These are phyloP conservation scores for Lachnellula cervina DNA, from an alignment of 2,329 filamentous ascomycete species.

Conservation along the genomic window DNA sequence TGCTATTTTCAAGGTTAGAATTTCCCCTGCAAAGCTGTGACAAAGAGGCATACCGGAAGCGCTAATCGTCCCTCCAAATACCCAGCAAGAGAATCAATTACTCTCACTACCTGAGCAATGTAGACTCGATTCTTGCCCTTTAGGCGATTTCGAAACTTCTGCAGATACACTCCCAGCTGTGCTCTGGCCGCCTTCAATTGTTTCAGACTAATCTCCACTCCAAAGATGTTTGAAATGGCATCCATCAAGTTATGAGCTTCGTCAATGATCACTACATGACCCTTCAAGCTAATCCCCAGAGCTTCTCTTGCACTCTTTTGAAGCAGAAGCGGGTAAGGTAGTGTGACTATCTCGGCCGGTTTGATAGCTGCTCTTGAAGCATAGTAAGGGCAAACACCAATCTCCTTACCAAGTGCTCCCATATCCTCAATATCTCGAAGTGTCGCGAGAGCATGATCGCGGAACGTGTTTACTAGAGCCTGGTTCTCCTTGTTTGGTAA, in stretches of 20 bases:
- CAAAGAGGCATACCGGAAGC: slow-evolving; percentile 39
- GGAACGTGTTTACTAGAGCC: slow-evolving; percentile 69
- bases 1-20: slow-evolving; percentile 30
- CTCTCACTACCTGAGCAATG: slow-evolving; percentile 77
- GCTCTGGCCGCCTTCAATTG: slow-evolving; percentile 69
- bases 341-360: slow-evolving; percentile 80
- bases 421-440: slow-evolving; percentile 94
- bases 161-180: slow-evolving; percentile 77
- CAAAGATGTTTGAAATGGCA: slow-evolving; percentile 82
- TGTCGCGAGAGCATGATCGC: slow-evolving; percentile 76
- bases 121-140: slow-evolving; percentile 91
- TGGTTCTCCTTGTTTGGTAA: slow-evolving; percentile 75
- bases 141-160: slow-evolving; percentile 80
- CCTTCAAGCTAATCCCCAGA: slow-evolving; percentile 77
- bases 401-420: slow-evolving; percentile 66
- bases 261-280: slow-evolving; percentile 90
- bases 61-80: slow-evolving; percentile 57
- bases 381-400: slow-evolving; percentile 91
- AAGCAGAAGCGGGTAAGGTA: slow-evolving; percentile 86
- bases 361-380: slow-evolving; percentile 83
- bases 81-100: slow-evolving; percentile 71
- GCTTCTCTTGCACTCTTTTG: slow-evolving; percentile 86
- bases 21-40: slow-evolving; percentile 6
- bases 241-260: slow-evolving; percentile 99
- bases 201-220: slow-evolving; percentile 65